Evolutionary conservation across 2,329 filamentous ascomycete genomes (phyloP).

Genomic region (Lomentospora prolificans): DNA sequence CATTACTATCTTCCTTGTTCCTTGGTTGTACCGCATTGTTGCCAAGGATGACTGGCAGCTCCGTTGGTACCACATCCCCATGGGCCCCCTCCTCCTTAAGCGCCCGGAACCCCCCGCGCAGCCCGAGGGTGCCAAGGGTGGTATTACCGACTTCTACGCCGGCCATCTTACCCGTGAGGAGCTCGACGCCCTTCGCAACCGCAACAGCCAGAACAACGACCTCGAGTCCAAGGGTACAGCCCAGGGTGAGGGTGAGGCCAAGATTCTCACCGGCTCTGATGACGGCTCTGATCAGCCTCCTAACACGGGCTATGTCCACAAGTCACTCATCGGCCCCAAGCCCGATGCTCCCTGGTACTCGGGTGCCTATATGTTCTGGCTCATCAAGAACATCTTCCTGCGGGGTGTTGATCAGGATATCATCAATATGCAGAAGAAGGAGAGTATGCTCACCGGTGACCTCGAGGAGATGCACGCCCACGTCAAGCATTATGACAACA

Average conservation of each 20-base stretch:
- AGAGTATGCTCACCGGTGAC: conserved; percentile 30
- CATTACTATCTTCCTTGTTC: conserved; percentile 38
- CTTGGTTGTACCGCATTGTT: conserved; percentile 43
- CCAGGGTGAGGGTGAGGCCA: conserved; percentile 19
- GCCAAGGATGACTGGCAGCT: conserved; percentile 47
- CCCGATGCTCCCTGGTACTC: conserved; percentile 30
- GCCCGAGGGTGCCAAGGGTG: conserved; percentile 20
- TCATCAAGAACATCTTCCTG: conserved; percentile 40
- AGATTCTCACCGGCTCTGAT: conserved; percentile 15
- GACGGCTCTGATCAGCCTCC: conserved; percentile 25
- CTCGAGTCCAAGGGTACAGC: conserved; percentile 17
- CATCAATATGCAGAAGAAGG: conserved; percentile 61
- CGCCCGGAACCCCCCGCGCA: conserved; percentile 13
- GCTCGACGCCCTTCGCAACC: conserved; percentile 25
- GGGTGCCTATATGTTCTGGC: conserved; percentile 27
- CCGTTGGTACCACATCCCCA: conserved; percentile 37
- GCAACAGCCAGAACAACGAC: conserved; percentile 13
- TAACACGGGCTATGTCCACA: conserved; percentile 14
- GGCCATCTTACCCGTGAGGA: conserved; percentile 38
- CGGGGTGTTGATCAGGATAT: conserved; percentile 78
- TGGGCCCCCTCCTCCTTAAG: conserved; percentile 36
- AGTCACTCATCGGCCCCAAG: conserved; percentile 27
- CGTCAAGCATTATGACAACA: conserved; percentile 56
- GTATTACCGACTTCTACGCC: conserved; percentile 38
- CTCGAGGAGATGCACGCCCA: conserved; percentile 38